Percentiles rank a stretch among this genome's conserved stretches.
Evolutionary conservation across 495 filamentous ascomycete genomes (phyloP).

Genomic region (Lichenothelia convexa): DNA sequence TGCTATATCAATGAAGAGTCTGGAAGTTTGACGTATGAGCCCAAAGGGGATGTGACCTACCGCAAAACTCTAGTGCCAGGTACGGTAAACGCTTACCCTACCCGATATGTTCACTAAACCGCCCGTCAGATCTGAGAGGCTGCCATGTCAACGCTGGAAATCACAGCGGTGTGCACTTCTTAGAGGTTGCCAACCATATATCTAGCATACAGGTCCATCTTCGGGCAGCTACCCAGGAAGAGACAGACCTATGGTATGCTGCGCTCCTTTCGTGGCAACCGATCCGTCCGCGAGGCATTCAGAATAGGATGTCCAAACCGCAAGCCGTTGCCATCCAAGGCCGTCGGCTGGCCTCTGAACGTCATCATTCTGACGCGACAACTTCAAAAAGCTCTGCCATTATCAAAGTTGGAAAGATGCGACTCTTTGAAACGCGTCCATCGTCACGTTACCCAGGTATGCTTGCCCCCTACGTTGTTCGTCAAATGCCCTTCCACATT

Average conservation of each 20-base stretch:
- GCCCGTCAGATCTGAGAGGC: slow-evolving; percentile 77
- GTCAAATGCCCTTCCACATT: too few species aligned
- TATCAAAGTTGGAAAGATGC: slow-evolving; percentile 92
- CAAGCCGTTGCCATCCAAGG: slow-evolving; percentile 19
- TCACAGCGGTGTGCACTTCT: slow-evolving; percentile 48
- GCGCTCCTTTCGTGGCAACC: slow-evolving; percentile 91
- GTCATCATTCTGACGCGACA: slow-evolving; percentile 43
- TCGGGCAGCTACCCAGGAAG: slow-evolving; percentile 50
- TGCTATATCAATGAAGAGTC: slow-evolving; percentile 50
- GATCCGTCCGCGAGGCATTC: slow-evolving; percentile 54
- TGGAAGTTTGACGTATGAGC: slow-evolving; percentile 45
- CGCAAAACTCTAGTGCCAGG: slow-evolving; percentile 47
- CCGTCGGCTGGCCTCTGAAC: slow-evolving; percentile 25
- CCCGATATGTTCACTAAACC: too few species aligned
- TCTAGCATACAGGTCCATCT: slow-evolving; percentile 54
- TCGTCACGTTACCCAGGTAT: too few species aligned
- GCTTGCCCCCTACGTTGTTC: too few species aligned
- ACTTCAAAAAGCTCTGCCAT: slow-evolving; percentile 63
- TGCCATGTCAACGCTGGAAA: slow-evolving; percentile 51
- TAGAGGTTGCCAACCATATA: slow-evolving; percentile 59
- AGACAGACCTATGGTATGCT: slow-evolving; percentile 82
- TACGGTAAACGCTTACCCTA: too few species aligned
- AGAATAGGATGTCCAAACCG: slow-evolving; percentile 54
- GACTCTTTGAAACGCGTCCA: slow-evolving; percentile 93
- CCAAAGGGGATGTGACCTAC: slow-evolving; percentile 36